Percentiles rank a stretch among this genome's conserved stretches.
These are phyloP conservation scores for Diaporthe eres DNA, from an alignment of 2,329 filamentous ascomycete genomes.

Conservation along the genomic window DNA sequence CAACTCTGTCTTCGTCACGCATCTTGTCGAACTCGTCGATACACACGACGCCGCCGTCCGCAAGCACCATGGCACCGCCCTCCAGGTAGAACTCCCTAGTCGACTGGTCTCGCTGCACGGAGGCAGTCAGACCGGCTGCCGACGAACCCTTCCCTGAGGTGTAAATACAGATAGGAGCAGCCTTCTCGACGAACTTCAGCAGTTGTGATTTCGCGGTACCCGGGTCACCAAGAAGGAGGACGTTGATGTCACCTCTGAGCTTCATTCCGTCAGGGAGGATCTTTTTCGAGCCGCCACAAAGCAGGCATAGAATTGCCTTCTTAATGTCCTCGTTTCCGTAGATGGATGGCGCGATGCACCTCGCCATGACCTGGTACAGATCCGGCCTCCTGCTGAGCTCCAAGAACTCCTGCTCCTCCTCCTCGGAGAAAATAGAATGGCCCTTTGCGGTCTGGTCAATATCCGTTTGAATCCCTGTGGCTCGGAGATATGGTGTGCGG, in stretches of 20 bases:
- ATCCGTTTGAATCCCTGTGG: slow-evolving; percentile 92
- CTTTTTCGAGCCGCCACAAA: slow-evolving; percentile 97
- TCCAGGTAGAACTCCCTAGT: slow-evolving; percentile 98
- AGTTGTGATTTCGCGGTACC: slow-evolving; percentile 98
- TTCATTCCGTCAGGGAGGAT: slow-evolving; percentile 98
- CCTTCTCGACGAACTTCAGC: slow-evolving; percentile 97
- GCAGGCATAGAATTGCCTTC: slow-evolving; percentile 93
- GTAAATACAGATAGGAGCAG: slow-evolving; percentile 96
- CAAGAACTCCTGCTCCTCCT: slow-evolving; percentile 96
- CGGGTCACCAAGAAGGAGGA: slow-evolving; percentile 94
- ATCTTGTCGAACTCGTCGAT: slow-evolving; percentile 99
- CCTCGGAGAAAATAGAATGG: slow-evolving; percentile 86
- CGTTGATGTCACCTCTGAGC: slow-evolving; percentile 97
- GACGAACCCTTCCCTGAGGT: slow-evolving; percentile 99
- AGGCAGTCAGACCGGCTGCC: slow-evolving; percentile 96
- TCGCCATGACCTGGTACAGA: slow-evolving; percentile 90
- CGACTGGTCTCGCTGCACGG: slow-evolving; percentile 91
- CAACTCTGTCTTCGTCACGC: slow-evolving; percentile 96
- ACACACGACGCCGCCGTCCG: slow-evolving; percentile 96
- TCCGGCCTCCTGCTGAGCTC: slow-evolving; percentile 93
- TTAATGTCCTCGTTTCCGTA: slow-evolving; percentile 98
- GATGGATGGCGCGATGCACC: slow-evolving; percentile 96
- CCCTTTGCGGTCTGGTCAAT: slow-evolving; percentile 92
- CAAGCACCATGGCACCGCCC: slow-evolving; percentile 97
- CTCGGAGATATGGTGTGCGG: slow-evolving; percentile 92